A percentile compares a stretch with the other conserved stretches of the same genome.
Evolutionary conservation across 2,329 filamentous ascomycete genomes (phyloP).

Genomic region (Fusarium fracticaudum): DNA sequence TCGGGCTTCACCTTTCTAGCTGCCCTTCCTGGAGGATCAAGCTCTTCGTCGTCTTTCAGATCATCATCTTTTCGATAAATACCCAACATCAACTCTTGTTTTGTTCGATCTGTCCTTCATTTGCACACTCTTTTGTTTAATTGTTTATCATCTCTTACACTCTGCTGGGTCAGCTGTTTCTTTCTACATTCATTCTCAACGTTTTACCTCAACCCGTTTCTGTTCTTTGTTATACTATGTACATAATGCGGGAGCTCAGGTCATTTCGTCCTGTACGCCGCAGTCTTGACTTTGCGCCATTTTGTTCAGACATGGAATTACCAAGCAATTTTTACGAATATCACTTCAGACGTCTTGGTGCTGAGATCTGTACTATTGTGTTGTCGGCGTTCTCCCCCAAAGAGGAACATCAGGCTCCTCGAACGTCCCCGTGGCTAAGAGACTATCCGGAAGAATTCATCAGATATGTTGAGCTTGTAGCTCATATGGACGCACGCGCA

Average conservation of each 20-base stretch:
- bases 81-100: background rate
- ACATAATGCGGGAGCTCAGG: slow-evolving; percentile 27
- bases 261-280: slow-evolving; percentile 29
- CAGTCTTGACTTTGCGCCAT: slow-evolving; percentile 20
- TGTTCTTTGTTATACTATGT: background rate
- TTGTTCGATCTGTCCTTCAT: slow-evolving; percentile 28
- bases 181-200: background rate
- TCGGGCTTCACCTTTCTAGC: slow-evolving; percentile 44
- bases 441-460: slow-evolving; percentile 38
- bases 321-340: slow-evolving; percentile 37
- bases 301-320: slow-evolving; percentile 26
- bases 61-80: slow-evolving; percentile 43
- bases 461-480: slow-evolving; percentile 40
- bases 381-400: slow-evolving; percentile 33
- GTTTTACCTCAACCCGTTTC: background rate
- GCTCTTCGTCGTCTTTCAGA: slow-evolving; percentile 34
- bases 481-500: slow-evolving; percentile 39
- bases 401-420: background rate
- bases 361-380: slow-evolving; percentile 38
- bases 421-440: slow-evolving; percentile 38
- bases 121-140: slow-evolving; percentile 17
- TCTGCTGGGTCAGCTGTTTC: background rate
- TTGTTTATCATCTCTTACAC: background rate
- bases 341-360: slow-evolving; percentile 32
- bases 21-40: slow-evolving; percentile 38